A percentile compares a stretch with the other conserved stretches of the same genome.
Conservation (phyloP, 2,329 filamentous ascomycete species). For the Sporothrix globosa region DNA sequence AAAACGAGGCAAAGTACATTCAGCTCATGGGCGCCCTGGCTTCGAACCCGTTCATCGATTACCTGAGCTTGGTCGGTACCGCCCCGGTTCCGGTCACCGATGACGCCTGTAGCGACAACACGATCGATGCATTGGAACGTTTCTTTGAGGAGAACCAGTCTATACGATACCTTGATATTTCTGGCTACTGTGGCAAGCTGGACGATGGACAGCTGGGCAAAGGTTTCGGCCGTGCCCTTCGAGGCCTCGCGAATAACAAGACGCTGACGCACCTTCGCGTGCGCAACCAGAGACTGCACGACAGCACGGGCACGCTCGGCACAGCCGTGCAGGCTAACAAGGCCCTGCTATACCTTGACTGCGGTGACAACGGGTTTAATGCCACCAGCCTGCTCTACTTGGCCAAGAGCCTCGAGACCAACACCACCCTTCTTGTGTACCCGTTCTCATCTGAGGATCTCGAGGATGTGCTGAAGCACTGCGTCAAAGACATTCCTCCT, state of each 20-base stretch:
- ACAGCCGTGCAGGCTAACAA: constrained; percentile 55
- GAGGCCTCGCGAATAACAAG: constrained; percentile 40
- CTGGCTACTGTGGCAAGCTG: constrained; percentile 60
- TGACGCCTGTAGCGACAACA: constrained; percentile 47
- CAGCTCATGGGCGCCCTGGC: constrained; percentile 55
- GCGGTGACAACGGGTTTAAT: constrained; percentile 59
- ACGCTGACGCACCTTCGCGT: constrained; percentile 54
- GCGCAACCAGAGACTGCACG: constrained; percentile 59
- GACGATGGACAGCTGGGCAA: constrained; percentile 61
- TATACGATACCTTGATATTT: constrained; percentile 59
- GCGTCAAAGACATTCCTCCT: constrained; percentile 36
- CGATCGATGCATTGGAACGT: constrained; percentile 53
- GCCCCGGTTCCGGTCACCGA: constrained; percentile 48
- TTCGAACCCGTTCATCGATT: constrained; percentile 54
- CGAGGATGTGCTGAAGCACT: constrained; percentile 38
- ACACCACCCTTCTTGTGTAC: constrained; percentile 51
- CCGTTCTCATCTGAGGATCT: constrained; percentile 42
- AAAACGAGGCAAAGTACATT: constrained; percentile 55
- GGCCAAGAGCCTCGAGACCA: constrained; percentile 50
- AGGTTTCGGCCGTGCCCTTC: constrained; percentile 56
- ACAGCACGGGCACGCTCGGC: constrained; percentile 57
- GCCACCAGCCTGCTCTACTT: constrained; percentile 55
- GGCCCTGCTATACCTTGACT: constrained; percentile 57
- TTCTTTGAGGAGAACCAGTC: constrained; percentile 58
- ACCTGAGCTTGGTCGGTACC: constrained; percentile 59